Conservation (phyloP, 768 basidiomycete species). For the Lentinula sp. region DNA sequence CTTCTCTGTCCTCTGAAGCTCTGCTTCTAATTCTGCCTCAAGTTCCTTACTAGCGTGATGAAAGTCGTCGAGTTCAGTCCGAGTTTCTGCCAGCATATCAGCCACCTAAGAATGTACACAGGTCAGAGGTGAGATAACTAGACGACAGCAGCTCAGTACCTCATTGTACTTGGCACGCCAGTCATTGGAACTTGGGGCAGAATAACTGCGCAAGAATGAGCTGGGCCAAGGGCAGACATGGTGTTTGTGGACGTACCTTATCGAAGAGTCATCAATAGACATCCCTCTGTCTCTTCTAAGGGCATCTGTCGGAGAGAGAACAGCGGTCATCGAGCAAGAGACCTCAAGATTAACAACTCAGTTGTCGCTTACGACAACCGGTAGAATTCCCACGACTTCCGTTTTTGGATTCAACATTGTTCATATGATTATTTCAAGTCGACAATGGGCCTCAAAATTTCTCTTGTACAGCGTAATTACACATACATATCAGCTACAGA, state of each 20-base stretch:
- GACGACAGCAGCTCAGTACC: slow-evolving; percentile 20
- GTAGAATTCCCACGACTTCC: neutral
- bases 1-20: slow-evolving; percentile 84
- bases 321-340: slow-evolving; percentile 46
- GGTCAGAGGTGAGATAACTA: neutral
- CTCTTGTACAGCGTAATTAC: too few species aligned
- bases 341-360: neutral
- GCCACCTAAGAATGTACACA: slow-evolving; percentile 38
- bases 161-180: slow-evolving; percentile 81
- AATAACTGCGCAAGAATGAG: slow-evolving; percentile 36
- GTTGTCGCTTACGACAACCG: neutral
- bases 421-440: neutral
- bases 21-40: slow-evolving; percentile 89
- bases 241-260: slow-evolving; percentile 35
- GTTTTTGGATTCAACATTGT: neutral
- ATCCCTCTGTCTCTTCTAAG: slow-evolving; percentile 55
- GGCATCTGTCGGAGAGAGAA: slow-evolving; percentile 54
- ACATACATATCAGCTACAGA: too few species aligned
- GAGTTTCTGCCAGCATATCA: slow-evolving; percentile 80
- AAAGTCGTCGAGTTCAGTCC: slow-evolving; percentile 82
- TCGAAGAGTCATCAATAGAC: slow-evolving; percentile 61
- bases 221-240: slow-evolving; percentile 10
- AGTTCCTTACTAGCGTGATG: slow-evolving; percentile 85
- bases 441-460: too few species aligned
- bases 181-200: slow-evolving; percentile 47